A percentile compares a stretch with the other conserved stretches of the same genome.
These are phyloP conservation scores for Ceratobasidium papillatum DNA, from an alignment of 1,284 basidiomycete genomes.

Conservation along the genomic window DNA sequence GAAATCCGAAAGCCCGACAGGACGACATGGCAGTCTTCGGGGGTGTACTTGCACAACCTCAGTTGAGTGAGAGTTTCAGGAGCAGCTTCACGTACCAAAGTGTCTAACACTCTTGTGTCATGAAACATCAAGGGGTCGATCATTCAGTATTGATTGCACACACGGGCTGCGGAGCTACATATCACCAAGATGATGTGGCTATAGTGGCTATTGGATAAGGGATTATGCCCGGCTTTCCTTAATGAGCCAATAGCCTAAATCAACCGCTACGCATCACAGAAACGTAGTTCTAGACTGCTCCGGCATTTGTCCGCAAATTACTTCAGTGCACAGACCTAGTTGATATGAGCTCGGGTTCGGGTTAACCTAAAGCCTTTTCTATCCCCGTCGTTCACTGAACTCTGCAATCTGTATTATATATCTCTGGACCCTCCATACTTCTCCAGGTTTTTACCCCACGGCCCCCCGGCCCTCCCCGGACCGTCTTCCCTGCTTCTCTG, in stretches of 20 bases:
- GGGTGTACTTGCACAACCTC: not conserved
- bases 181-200: not conserved
- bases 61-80: not conserved
- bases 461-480: slow-evolving; percentile 36
- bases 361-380: too few relatives aligned
- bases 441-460: slow-evolving; percentile 12
- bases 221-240: too few relatives aligned
- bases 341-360: not conserved
- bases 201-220: slow-evolving; percentile 10
- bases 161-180: not conserved
- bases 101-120: not conserved
- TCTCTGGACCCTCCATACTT: not conserved
- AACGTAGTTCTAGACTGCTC: not conserved
- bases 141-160: not conserved
- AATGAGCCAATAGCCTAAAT: not conserved
- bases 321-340: not conserved
- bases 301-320: not conserved
- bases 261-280: not conserved
- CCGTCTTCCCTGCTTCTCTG: slow-evolving; percentile 5
- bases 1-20: not conserved
- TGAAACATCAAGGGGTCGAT: not conserved
- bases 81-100: not conserved
- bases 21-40: not conserved
- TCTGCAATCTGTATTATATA: not conserved
- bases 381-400: not conserved